phyloP scores from a whole-genome alignment of 345 rosid species.

The Toxicodendron radicans region DNA sequence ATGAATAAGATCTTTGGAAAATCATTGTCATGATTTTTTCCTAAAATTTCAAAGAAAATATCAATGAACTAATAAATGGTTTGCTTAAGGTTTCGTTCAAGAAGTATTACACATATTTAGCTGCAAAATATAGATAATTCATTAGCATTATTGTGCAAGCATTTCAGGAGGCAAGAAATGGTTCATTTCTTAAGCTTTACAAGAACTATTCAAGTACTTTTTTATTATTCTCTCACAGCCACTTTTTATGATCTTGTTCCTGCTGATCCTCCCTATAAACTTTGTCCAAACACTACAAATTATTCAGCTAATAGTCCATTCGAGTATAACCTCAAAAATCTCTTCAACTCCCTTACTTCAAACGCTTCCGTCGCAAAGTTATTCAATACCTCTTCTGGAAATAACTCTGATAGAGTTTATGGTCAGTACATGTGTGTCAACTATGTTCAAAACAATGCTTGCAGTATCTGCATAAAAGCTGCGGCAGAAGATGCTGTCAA shows the following conservation, averaged over 20 bases:
- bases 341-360: slow-evolving; percentile 5
- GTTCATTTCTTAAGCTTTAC: not conserved
- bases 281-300: slow-evolving; percentile 9
- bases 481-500: slow-evolving; percentile 26
- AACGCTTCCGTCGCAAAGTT: slow-evolving; percentile 22
- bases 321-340: not conserved
- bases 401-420: slow-evolving; percentile 20
- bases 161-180: not conserved
- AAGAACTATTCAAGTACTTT: not conserved
- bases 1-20: not conserved
- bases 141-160: not conserved
- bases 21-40: not conserved
- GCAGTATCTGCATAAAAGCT: slow-evolving; percentile 17
- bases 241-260: not conserved
- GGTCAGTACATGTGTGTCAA: slow-evolving; percentile 42
- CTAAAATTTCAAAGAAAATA: not conserved
- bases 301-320: slow-evolving; percentile 7
- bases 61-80: not conserved
- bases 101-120: not conserved
- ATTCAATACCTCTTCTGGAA: slow-evolving; percentile 22
- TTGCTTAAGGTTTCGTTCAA: not conserved
- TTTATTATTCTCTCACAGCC: not conserved
- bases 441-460: slow-evolving; percentile 12
- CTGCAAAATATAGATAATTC: not conserved
- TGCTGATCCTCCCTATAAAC: slow-evolving; percentile 24